Percentiles rank a stretch among this genome's conserved stretches.
phyloP scores from a whole-genome alignment of 805 yeast genomes.

The baker's yeast (Saccharomyces cerevisiae) region DNA sequence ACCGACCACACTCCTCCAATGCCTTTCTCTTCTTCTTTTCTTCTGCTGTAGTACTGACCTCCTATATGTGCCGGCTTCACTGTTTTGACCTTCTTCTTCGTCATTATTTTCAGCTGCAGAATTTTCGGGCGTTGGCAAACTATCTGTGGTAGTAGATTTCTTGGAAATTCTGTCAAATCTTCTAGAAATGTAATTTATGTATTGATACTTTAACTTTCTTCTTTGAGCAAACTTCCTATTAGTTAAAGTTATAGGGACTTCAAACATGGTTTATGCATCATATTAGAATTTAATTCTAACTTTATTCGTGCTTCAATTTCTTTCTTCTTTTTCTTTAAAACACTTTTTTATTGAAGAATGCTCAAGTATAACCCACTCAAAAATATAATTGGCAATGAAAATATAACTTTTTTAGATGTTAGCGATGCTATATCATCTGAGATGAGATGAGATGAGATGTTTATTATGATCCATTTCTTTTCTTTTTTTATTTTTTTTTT shows the following conservation, averaged over 20 bases:
- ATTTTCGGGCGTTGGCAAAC: constrained; percentile 21
- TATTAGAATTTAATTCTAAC: neutral
- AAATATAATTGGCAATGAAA: neutral
- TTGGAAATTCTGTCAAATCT: constrained; percentile 9
- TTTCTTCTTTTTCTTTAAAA: neutral
- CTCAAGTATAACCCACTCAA: neutral
- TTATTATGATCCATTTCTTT: neutral
- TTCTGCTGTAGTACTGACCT: constrained; percentile 4
- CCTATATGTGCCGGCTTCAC: neutral
- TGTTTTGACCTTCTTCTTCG: neutral
- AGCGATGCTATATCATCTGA: neutral
- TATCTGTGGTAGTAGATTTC: constrained; percentile 1
- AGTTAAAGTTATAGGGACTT: constrained; percentile 17
- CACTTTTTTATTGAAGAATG: neutral
- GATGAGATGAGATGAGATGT: constrained; percentile 1
- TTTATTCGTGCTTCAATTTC: neutral
- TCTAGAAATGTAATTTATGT: constrained; percentile 16
- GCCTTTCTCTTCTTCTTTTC: constrained; percentile 9
- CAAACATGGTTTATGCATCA: constrained; percentile 17
- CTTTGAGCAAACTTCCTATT: constrained; percentile 13
- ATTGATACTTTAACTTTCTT: constrained; percentile 24
- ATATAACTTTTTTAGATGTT: neutral
- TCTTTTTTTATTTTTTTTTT: constrained; percentile 1
- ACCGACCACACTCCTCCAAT: constrained; percentile 19
- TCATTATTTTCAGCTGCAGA: constrained; percentile 21